Conservation (phyloP, 202 grass and related monocot genomes). For the Panicum hallii region DNA sequence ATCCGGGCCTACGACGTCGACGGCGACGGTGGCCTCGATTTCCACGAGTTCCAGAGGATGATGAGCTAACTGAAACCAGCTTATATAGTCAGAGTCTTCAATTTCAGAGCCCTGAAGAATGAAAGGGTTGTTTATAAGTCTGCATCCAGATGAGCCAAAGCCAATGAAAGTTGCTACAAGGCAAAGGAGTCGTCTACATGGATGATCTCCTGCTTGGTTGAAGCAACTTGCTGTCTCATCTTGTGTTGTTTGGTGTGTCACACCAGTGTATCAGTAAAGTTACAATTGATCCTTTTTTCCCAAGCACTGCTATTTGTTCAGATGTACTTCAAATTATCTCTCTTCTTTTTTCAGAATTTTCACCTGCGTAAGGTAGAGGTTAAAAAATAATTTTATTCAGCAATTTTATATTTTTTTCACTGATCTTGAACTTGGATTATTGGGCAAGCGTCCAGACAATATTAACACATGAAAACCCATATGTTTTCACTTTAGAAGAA, state of each 20-base stretch:
- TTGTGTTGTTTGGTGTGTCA: slow-evolving; percentile 59
- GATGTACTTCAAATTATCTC: background rate
- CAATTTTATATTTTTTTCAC: background rate
- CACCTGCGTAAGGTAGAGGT: background rate
- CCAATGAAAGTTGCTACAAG: slow-evolving; percentile 16
- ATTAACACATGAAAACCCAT: background rate
- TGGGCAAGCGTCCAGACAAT: slow-evolving; percentile 14
- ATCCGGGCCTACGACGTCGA: slow-evolving; percentile 86
- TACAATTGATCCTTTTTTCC: background rate
- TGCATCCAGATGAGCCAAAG: slow-evolving; percentile 58
- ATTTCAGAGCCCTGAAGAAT: slow-evolving; percentile 8
- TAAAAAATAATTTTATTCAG: background rate
- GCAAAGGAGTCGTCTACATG: background rate
- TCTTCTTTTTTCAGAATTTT: background rate
- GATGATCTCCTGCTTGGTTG: slow-evolving; percentile 16
- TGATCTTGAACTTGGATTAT: slow-evolving; percentile 1
- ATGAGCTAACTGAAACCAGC: slow-evolving; percentile 69
- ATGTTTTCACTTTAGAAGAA: slow-evolving; percentile 5
- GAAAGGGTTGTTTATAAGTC: slow-evolving; percentile 47
- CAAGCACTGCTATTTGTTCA: background rate
- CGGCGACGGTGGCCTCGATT: slow-evolving; percentile 88
- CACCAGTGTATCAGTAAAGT: slow-evolving; percentile 46
- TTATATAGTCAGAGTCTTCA: background rate
- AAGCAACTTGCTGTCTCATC: slow-evolving; percentile 39
- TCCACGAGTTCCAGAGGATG: slow-evolving; percentile 92